Evolutionary conservation across 805 yeast species (phyloP).

Genomic region (Pichia deserticola): DNA sequence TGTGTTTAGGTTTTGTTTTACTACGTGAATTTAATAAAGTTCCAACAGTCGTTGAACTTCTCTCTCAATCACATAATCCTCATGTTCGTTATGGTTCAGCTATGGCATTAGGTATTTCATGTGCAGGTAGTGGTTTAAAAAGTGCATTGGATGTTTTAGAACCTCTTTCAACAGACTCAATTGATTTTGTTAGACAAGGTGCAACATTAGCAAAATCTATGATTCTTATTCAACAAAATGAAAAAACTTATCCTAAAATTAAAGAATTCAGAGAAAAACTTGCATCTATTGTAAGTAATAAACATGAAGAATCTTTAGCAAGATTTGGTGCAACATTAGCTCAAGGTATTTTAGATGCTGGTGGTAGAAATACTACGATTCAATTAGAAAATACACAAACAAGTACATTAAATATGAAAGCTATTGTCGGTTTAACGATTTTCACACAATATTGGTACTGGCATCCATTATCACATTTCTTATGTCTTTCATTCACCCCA

Average conservation of each 20-base stretch:
- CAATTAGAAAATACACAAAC: constrained; percentile 83
- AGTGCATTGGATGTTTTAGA: constrained; percentile 89
- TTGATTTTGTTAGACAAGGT: constrained; percentile 97
- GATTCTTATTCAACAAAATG: constrained; percentile 85
- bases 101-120: constrained; percentile 91
- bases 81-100: constrained; percentile 98
- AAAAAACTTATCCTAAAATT: constrained; percentile 72
- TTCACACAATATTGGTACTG: constrained; percentile 97
- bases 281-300: constrained; percentile 70
- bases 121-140: constrained; percentile 88
- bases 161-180: constrained; percentile 88
- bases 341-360: constrained; percentile 97
- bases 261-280: constrained; percentile 66
- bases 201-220: constrained; percentile 88
- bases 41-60: constrained; percentile 88
- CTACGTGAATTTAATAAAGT: constrained; percentile 88
- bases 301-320: constrained; percentile 94
- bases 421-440: constrained; percentile 84
- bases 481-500: constrained; percentile 86
- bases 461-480: constrained; percentile 94
- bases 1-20: constrained; percentile 83
- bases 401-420: constrained; percentile 82
- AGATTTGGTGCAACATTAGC: constrained; percentile 96
- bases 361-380: constrained; percentile 96
- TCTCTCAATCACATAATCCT: constrained; percentile 93